Conservation (phyloP, 176 grass and related monocot species). For the Zoysia japonica region DNA sequence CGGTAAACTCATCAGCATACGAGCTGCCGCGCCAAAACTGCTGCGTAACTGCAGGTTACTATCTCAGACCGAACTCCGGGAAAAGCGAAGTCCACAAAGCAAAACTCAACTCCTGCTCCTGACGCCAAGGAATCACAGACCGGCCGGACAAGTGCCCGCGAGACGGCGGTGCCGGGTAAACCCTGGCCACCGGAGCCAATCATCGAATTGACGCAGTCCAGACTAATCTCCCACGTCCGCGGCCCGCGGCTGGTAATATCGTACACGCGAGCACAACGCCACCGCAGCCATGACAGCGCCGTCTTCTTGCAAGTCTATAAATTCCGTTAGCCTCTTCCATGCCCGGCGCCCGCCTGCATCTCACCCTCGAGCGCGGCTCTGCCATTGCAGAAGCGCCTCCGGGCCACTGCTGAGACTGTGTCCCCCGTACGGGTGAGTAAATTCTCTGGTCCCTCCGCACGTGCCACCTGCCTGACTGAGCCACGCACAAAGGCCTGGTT, state of each 20-base stretch:
- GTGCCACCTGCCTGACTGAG: too few relatives aligned
- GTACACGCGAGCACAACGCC: constrained; percentile 27
- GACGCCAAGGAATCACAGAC: neutral
- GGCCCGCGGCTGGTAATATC: neutral
- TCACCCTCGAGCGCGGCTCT: neutral
- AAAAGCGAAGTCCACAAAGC: neutral
- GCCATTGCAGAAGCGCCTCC: neutral
- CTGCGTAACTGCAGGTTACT: neutral
- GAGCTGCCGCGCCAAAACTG: neutral
- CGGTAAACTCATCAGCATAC: neutral
- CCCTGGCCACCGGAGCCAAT: neutral
- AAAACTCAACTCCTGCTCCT: neutral
- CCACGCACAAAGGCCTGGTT: too few relatives aligned
- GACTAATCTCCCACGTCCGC: neutral
- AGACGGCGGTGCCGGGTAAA: neutral
- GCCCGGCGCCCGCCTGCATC: neutral
- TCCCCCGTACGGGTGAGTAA: too few relatives aligned
- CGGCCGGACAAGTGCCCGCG: neutral
- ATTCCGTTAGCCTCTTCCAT: neutral
- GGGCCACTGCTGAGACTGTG: too few relatives aligned
- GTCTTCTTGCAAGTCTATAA: constrained; percentile 4
- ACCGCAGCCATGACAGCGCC: constrained; percentile 5
- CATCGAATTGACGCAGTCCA: neutral
- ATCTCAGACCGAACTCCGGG: neutral
- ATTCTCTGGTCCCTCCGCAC: too few relatives aligned